Conservation (phyloP, 2,329 filamentous ascomycete genomes). For the Alternaria sp. region DNA sequence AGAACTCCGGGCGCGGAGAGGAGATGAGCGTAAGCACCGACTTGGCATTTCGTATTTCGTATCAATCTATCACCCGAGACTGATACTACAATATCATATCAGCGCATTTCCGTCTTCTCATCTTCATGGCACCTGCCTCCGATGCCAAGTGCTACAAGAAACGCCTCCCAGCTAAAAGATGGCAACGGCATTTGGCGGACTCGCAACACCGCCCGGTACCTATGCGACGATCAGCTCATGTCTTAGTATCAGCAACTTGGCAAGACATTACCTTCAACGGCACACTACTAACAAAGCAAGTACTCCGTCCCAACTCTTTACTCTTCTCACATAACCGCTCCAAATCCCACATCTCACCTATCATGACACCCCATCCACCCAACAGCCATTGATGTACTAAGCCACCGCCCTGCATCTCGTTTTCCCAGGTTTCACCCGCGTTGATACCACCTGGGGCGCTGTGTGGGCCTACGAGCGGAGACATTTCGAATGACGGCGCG, state of each 20-base stretch:
- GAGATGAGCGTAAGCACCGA: neutral
- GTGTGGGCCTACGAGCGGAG: constrained; percentile 46
- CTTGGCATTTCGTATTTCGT: neutral
- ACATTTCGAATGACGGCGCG: constrained; percentile 54
- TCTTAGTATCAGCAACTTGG: neutral
- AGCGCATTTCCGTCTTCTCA: neutral
- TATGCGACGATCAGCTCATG: constrained; percentile 11
- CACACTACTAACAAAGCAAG: constrained; percentile 66
- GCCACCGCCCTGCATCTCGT: constrained; percentile 45
- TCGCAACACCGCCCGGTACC: constrained; percentile 56
- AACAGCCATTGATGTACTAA: constrained; percentile 44
- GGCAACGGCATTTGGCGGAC: constrained; percentile 47
- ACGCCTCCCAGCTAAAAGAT: constrained; percentile 33
- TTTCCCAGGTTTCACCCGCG: constrained; percentile 43
- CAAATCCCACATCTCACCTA: constrained; percentile 54
- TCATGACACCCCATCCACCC: constrained; percentile 46
- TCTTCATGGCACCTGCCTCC: neutral
- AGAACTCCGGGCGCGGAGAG: neutral
- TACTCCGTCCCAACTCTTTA: constrained; percentile 60
- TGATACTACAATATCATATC: neutral
- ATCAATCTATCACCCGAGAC: neutral
- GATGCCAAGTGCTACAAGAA: neutral
- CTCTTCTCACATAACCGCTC: constrained; percentile 60
- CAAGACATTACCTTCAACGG: constrained; percentile 58
- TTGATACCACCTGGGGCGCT: constrained; percentile 41